Evolutionary conservation across 768 basidiomycete genomes (phyloP).

Genomic region (Dentipellis fragilis): DNA sequence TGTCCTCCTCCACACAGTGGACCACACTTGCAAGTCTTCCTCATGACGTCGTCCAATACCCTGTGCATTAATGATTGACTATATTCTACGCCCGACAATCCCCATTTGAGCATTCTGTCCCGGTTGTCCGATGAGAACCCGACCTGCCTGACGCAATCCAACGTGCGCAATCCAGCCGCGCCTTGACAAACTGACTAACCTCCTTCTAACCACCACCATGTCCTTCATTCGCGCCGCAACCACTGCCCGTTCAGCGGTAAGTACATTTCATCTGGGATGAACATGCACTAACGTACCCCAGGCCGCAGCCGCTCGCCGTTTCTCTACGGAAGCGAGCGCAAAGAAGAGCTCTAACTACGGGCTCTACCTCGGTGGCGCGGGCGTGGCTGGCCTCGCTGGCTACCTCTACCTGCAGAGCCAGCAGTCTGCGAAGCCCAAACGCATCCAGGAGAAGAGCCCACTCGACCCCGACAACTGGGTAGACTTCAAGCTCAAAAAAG

Average conservation of each 20-base stretch:
- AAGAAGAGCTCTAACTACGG: slow-evolving; percentile 39
- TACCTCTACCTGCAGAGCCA: slow-evolving; percentile 39
- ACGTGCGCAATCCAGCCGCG: too few species aligned
- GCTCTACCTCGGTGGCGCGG: slow-evolving; percentile 35
- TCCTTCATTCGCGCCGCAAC: slow-evolving; percentile 17
- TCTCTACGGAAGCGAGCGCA: slow-evolving; percentile 32
- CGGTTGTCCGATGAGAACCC: too few species aligned
- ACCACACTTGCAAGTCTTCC: too few species aligned
- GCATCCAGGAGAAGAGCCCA: slow-evolving; percentile 51
- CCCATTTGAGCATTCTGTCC: too few species aligned
- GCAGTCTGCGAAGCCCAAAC: slow-evolving; percentile 16
- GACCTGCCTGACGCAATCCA: too few species aligned
- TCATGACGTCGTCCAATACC: too few species aligned
- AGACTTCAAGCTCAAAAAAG: slow-evolving; percentile 73
- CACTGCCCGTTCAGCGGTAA: slow-evolving; percentile 8
- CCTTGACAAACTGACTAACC: too few species aligned
- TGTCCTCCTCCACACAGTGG: too few species aligned
- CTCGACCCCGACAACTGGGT: slow-evolving; percentile 68
- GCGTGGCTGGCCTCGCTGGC: slow-evolving; percentile 26
- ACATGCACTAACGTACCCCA: background rate
- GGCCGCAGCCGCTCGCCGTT: slow-evolving; percentile 30
- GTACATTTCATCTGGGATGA: background rate
- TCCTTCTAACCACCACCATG: background rate
- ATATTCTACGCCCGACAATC: too few species aligned
- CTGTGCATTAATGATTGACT: too few species aligned